These are phyloP conservation scores for Lactarius hengduanensis DNA, from an alignment of 768 basidiomycete genomes.

Conservation along the genomic window DNA sequence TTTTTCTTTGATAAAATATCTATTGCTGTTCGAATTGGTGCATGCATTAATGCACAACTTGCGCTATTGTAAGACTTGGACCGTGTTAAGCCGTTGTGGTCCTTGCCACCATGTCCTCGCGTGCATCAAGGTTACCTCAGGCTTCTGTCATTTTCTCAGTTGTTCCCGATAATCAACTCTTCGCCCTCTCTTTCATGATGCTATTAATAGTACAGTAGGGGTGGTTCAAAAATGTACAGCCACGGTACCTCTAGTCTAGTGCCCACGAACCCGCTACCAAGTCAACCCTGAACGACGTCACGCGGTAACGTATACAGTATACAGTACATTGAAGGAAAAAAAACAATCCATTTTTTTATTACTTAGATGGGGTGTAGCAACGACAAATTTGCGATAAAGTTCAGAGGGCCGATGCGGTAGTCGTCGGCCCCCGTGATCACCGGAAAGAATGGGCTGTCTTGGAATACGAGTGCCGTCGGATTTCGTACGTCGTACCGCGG, in stretches of 20 bases:
- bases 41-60: background rate
- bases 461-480: constrained; percentile 13
- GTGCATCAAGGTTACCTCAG: background rate
- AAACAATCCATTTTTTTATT: background rate
- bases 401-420: constrained; percentile 15
- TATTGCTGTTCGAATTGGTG: background rate
- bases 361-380: constrained; percentile 20
- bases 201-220: too few relatives aligned
- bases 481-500: constrained; percentile 11
- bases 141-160: background rate
- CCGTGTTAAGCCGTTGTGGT: too few relatives aligned
- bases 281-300: background rate
- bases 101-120: background rate
- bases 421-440: constrained; percentile 5
- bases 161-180: background rate
- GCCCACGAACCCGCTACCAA: background rate
- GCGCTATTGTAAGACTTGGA: background rate
- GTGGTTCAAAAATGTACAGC: background rate
- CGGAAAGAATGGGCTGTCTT: constrained; percentile 11
- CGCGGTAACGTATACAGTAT: background rate
- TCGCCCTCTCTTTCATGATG: too few relatives aligned
- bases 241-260: too few relatives aligned
- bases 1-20: background rate
- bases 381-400: constrained; percentile 18
- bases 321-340: background rate